phyloP scores from a whole-genome alignment of 2,329 filamentous ascomycete species.

The Pseudopyrenochaeta lycopersici region DNA sequence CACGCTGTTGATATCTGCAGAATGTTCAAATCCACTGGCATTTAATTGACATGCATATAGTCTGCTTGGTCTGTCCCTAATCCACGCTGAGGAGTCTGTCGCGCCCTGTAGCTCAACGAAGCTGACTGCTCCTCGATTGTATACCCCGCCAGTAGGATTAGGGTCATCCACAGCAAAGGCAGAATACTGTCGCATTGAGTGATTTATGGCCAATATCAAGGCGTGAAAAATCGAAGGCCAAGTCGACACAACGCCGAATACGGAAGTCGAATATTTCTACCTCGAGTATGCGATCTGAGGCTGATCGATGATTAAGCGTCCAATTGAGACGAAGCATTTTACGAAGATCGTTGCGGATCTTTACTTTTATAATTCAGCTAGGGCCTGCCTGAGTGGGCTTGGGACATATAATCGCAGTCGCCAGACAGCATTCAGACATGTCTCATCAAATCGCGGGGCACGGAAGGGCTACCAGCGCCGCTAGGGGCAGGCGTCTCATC shows the following conservation, averaged over 20 bases:
- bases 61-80: neutral
- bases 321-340: neutral
- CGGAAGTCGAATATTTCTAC: too few relatives aligned
- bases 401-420: neutral
- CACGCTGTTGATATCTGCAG: too few relatives aligned
- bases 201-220: too few relatives aligned
- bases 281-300: neutral
- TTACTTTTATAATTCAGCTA: neutral
- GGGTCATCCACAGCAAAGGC: neutral
- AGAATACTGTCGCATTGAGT: too few relatives aligned
- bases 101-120: neutral
- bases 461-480: slow-evolving; percentile 19
- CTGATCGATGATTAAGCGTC: neutral
- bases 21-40: too few relatives aligned
- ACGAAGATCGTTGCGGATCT: too few relatives aligned
- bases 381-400: neutral
- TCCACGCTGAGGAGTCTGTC: neutral
- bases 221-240: too few relatives aligned
- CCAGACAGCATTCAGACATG: slow-evolving; percentile 3
- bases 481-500: slow-evolving; percentile 7
- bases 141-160: slow-evolving; percentile 9
- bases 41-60: neutral
- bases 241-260: too few relatives aligned
- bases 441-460: slow-evolving; percentile 21
- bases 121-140: slow-evolving; percentile 7